These are phyloP conservation scores for Tetraselmis chui DNA, from an alignment of 139 green algal genomes.

Conservation along the genomic window DNA sequence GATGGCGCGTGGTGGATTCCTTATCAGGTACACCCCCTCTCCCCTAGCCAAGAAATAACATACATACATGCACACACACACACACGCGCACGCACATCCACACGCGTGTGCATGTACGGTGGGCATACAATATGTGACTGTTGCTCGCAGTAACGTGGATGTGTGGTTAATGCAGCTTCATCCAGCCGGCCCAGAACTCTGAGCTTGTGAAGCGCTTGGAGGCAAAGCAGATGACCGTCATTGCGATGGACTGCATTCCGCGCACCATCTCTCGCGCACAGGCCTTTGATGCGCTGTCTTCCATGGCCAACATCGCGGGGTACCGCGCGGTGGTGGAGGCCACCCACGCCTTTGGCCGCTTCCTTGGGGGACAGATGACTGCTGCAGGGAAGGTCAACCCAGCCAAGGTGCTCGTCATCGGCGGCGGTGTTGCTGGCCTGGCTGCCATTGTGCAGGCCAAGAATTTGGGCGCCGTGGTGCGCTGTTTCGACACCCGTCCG, in stretches of 20 bases:
- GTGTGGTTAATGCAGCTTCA: conserved; percentile 33
- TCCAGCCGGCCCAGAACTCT: conserved; percentile 73
- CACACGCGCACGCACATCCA: too few species aligned
- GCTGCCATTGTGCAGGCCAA: conserved; percentile 62
- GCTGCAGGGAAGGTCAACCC: conserved; percentile 71
- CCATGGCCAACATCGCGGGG: conserved; percentile 82
- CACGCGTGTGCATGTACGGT: too few species aligned
- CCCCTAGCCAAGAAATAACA: too few species aligned
- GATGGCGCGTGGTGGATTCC: background rate
- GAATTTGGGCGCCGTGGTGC: conserved; percentile 73
- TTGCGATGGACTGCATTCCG: conserved; percentile 90
- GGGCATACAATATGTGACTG: background rate
- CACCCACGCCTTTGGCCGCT: conserved; percentile 64
- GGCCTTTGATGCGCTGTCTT: conserved; percentile 75
- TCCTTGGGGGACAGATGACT: conserved; percentile 88
- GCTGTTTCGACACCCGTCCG: conserved; percentile 73
- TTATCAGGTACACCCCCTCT: too few species aligned
- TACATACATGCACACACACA: too few species aligned
- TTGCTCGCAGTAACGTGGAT: background rate
- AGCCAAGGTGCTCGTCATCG: conserved; percentile 70
- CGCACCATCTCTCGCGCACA: conserved; percentile 64
- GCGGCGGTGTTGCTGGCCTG: conserved; percentile 64
- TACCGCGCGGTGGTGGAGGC: conserved; percentile 72
- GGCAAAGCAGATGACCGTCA: conserved; percentile 51
- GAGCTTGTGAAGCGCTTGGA: conserved; percentile 60